A percentile compares a stretch with the other conserved stretches of the same genome.
Conservation (phyloP, 208 protist genomes). For the Wallacemonas sp. region DNA sequence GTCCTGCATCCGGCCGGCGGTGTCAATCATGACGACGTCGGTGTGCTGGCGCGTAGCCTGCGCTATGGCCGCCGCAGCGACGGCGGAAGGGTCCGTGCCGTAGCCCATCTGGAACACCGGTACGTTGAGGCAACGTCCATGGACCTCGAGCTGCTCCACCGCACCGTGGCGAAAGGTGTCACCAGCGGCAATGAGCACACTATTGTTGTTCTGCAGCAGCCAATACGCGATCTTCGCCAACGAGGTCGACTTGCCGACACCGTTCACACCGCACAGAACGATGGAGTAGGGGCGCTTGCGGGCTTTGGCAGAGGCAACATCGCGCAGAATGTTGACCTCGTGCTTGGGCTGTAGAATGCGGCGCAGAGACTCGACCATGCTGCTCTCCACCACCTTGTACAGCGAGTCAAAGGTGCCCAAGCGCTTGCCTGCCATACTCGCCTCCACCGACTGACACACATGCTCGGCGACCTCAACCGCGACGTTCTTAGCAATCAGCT, state of each 20-base stretch:
- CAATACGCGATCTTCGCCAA: conserved; percentile 98
- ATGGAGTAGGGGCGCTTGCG: conserved; percentile 95
- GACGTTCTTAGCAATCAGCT: conserved; percentile 98
- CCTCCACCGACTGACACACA: conserved; percentile 93
- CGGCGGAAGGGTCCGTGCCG: conserved; percentile 93
- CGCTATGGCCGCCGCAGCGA: conserved; percentile 93
- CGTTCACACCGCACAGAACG: conserved; percentile 99
- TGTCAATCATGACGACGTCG: conserved; percentile 99
- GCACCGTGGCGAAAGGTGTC: conserved; percentile 99
- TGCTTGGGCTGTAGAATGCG: conserved; percentile 96
- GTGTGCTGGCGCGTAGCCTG: conserved; percentile 79
- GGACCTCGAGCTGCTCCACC: conserved; percentile 99
- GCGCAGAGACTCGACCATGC: conserved; percentile 89
- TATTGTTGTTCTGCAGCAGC: conserved; percentile 92
- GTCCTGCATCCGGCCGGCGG: conserved; percentile 99
- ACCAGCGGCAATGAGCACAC: conserved; percentile 97
- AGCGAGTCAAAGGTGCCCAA: conserved; percentile 92
- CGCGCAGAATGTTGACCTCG: conserved; percentile 95
- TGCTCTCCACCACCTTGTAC: conserved; percentile 64
- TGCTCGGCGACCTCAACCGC: conserved; percentile 95
- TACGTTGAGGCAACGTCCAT: conserved; percentile 92
- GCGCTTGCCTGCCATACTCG: conserved; percentile 90
- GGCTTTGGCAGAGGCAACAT: conserved; percentile 69
- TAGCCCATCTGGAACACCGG: conserved; percentile 97
- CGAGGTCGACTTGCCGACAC: conserved; percentile 99